A percentile compares a stretch with the other conserved stretches of the same genome.
phyloP scores from a whole-genome alignment of 2,329 filamentous ascomycete genomes.

The Arthrobotrys iridis region DNA sequence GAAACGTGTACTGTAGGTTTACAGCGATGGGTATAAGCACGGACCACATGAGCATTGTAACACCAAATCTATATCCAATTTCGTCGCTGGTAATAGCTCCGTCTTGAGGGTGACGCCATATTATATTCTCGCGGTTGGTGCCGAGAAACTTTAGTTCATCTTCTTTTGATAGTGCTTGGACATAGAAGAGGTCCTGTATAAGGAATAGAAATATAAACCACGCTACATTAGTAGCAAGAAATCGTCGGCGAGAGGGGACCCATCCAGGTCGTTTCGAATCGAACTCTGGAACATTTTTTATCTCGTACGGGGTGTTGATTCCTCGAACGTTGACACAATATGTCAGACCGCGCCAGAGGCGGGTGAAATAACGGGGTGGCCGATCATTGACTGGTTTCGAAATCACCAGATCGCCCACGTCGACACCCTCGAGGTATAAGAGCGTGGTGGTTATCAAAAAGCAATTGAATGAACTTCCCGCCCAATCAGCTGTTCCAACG shows the following conservation, averaged over 20 bases:
- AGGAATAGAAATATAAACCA: constrained; percentile 29
- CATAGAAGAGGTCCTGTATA: constrained; percentile 18
- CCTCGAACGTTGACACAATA: constrained; percentile 39
- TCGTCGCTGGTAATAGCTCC: constrained; percentile 27
- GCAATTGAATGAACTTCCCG: constrained; percentile 1
- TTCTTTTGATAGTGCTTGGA: neutral
- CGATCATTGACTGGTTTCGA: constrained; percentile 29
- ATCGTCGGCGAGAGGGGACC: constrained; percentile 36
- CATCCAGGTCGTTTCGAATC: constrained; percentile 38
- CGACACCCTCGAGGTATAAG: constrained; percentile 18
- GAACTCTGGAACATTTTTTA: constrained; percentile 45
- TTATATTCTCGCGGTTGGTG: constrained; percentile 26
- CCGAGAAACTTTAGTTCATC: constrained; percentile 35
- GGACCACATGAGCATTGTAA: constrained; percentile 33
- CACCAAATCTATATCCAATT: constrained; percentile 7
- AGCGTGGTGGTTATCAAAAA: constrained; percentile 16
- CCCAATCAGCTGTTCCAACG: constrained; percentile 22
- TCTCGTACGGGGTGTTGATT: constrained; percentile 38
- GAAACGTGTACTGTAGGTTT: constrained; percentile 25
- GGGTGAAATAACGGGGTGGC: constrained; percentile 34
- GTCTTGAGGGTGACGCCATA: constrained; percentile 25
- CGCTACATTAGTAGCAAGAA: neutral
- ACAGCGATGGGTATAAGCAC: constrained; percentile 28
- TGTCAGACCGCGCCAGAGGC: constrained; percentile 29
- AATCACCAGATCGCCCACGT: constrained; percentile 29